Evolutionary conservation across 1,284 basidiomycete genomes (phyloP).

Genomic region (Moesziomyces sp.): DNA sequence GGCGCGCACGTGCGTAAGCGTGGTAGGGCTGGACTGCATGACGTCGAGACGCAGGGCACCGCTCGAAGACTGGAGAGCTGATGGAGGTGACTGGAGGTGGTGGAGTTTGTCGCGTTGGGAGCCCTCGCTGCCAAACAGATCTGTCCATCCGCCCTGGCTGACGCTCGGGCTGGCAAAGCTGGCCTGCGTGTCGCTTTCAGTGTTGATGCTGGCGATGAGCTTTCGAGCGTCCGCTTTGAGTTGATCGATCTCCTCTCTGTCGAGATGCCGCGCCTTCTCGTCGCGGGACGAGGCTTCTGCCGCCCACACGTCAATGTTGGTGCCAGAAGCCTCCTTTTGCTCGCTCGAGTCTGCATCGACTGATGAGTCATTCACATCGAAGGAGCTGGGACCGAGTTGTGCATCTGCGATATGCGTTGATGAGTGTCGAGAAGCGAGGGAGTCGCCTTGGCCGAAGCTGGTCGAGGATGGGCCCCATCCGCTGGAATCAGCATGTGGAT

Average conservation of each 20-base stretch:
- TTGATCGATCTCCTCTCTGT: constrained; percentile 38
- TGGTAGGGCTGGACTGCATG: constrained; percentile 16
- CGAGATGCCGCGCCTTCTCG: constrained; percentile 23
- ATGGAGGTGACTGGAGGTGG: constrained; percentile 27
- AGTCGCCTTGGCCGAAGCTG: neutral
- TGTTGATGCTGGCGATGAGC: constrained; percentile 25
- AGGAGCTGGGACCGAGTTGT: neutral
- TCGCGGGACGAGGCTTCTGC: constrained; percentile 28
- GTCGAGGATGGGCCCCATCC: constrained; percentile 14
- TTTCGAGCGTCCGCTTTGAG: constrained; percentile 41
- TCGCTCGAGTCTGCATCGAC: neutral
- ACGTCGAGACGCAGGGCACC: constrained; percentile 21
- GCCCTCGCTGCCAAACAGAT: constrained; percentile 41
- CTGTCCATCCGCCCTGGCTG: constrained; percentile 16
- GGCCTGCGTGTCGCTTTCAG: constrained; percentile 18
- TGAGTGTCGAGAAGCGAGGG: constrained; percentile 7
- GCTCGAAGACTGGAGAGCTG: constrained; percentile 16
- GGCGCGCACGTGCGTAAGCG: constrained; percentile 16
- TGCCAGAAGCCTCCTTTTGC: constrained; percentile 1
- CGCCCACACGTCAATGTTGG: constrained; percentile 31
- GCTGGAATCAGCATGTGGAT: constrained; percentile 1
- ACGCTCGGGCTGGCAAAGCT: constrained; percentile 22
- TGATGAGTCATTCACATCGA: neutral
- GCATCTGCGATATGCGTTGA: constrained; percentile 1
- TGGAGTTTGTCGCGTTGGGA: constrained; percentile 28